These are phyloP conservation scores for Castanospermum australe DNA, from an alignment of 306 rosid species.

Conservation along the genomic window DNA sequence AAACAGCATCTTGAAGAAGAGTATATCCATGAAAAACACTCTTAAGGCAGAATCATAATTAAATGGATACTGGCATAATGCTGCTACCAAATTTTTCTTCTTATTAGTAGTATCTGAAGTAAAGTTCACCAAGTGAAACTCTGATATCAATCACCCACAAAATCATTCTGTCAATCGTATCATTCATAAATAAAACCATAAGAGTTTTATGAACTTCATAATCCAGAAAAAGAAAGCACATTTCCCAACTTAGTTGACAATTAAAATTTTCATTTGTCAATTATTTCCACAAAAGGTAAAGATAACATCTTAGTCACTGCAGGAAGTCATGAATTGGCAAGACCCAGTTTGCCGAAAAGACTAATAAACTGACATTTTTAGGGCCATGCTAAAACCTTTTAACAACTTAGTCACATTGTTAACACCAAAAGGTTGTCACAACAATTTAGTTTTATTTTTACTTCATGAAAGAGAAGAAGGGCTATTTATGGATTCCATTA, in stretches of 20 bases:
- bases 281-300: not conserved
- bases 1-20: not conserved
- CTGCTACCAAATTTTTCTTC: not conserved
- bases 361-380: not conserved
- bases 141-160: not conserved
- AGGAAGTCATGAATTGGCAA: not conserved
- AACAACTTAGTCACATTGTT: not conserved
- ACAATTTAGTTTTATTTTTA: not conserved
- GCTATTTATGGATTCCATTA: not conserved
- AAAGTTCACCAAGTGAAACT: not conserved
- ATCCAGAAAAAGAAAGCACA: not conserved
- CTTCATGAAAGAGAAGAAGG: not conserved
- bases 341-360: not conserved
- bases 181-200: not conserved
- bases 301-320: conserved; percentile 6
- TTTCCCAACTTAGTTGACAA: not conserved
- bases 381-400: not conserved
- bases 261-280: not conserved
- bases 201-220: not conserved
- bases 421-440: not conserved
- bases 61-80: not conserved
- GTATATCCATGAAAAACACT: not conserved
- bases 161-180: not conserved
- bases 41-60: conserved; percentile 4
- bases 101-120: not conserved